Conservation (phyloP, 129 eudicot genomes). For the Sambucus nigra region DNA sequence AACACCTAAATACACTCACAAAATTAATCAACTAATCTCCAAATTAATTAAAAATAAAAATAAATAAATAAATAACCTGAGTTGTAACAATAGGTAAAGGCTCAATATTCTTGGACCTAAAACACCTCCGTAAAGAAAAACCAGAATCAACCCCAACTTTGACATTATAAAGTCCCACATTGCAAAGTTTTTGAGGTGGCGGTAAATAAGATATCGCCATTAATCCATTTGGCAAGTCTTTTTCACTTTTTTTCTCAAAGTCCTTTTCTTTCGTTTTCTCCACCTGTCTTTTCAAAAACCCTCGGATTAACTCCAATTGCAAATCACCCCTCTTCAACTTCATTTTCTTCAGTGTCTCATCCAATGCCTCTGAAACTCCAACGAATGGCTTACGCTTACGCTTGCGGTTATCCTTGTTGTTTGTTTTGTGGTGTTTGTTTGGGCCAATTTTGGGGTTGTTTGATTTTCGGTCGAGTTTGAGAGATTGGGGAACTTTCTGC, state of each 20-base stretch:
- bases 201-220: slow-evolving; percentile 54
- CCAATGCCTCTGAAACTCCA: slow-evolving; percentile 53
- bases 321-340: slow-evolving; percentile 68
- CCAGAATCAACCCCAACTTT: slow-evolving; percentile 46
- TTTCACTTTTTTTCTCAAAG: slow-evolving; percentile 13
- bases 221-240: slow-evolving; percentile 53
- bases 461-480: slow-evolving; percentile 52
- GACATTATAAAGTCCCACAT: slow-evolving; percentile 30
- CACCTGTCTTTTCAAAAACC: slow-evolving; percentile 51
- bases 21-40: background rate
- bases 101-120: slow-evolving; percentile 79
- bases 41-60: slow-evolving; percentile 7
- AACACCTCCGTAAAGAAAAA: slow-evolving; percentile 33
- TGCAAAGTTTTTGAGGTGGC: slow-evolving; percentile 9
- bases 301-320: slow-evolving; percentile 74
- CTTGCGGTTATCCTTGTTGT: slow-evolving; percentile 7
- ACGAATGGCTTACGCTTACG: slow-evolving; percentile 19
- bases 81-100: slow-evolving; percentile 51
- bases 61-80: too few species aligned
- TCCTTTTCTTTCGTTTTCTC: slow-evolving; percentile 63
- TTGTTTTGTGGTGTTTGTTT: slow-evolving; percentile 5
- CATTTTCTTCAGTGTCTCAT: slow-evolving; percentile 65
- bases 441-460: background rate
- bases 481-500: slow-evolving; percentile 70
- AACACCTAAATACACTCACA: slow-evolving; percentile 13